Evolutionary conservation across 441 rosid genomes (phyloP), one percentile per base, ranked within the genome.

Genomic region (Melastoma candidum): DNA sequence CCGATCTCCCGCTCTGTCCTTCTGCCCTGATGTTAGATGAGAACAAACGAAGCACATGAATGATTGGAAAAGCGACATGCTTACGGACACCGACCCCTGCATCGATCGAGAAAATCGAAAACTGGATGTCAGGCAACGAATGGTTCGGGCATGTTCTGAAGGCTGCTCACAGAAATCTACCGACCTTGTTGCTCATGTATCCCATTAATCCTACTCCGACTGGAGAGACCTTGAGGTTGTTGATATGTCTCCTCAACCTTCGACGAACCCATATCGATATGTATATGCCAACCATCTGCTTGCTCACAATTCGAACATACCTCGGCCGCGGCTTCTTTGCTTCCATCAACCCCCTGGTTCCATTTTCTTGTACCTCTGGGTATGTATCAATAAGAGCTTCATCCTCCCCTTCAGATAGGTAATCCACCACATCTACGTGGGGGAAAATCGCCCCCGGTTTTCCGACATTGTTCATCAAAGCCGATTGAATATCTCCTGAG

Each of bases 171-270:
- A 29, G 5, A 29, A 29, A 50, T 47, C 22, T 11, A 12, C 14
- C 8, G 7, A 94, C 99, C 95, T 94, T 94, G 81, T 94, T 94
- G 67, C 99, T 97, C 94, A 94, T 76, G 77, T 87, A 94, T 29
- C 99, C 99, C 99, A 94, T 94, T 27, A 94, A 82, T 29, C 99
- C 99, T 56, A 94, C 86, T 66, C 99, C 99, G 44, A 94, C 99
- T 0, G 85, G 96, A 27, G 95, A 87, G 63, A 94, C 99, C 74
- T 74, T 75, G 72, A 94, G 64, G 58, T 94, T 87, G 78, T 90
- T 90, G 64, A 90, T 75, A 48, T 83, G 97, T 59, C 83, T 75
- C 73, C 99, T 82, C 66, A 94, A 71, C 70, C 84, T 73, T 67
- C 82, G 71, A 11, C 92, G 79, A 68, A 87, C 92, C 99, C 99